Evolutionary conservation across 345 rosid genomes (phyloP), one percentile per base, ranked within the genome.

Genomic region (Gynandropsis gynandra): DNA sequence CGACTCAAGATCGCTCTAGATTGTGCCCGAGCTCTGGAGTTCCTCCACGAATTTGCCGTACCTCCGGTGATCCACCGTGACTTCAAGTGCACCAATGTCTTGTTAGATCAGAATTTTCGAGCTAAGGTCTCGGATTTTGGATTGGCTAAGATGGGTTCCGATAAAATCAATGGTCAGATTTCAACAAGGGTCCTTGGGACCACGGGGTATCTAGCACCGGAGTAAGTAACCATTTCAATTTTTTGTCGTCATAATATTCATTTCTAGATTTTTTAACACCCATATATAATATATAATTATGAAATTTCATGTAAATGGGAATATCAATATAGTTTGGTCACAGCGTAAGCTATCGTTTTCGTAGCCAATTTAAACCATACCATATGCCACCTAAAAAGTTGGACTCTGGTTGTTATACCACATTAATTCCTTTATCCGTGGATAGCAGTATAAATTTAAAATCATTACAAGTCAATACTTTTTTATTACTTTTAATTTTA

Each of bases 161-260:
- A 86, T 61, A 81, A 69, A 76, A 71, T 77, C 73, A 81, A 81
- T 1, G 94, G 88, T 56, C 90, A 83, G 76, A 63, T 79, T 52
- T 78, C 76, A n/a, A 86, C 88, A 1, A 74, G 80, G 4, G 78
- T 86, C 9, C 48, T 74, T 1, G 86, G 94, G 57, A 86, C 94
- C 67, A 78, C 76, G 0, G 90, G 88, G 47, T 89, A 83, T 63
- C 64, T 86, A 16, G 97, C 95, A 7, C 97, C 97, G 18, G 97
- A 89, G 97, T 89, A 66, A 89, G 95, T 80, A 18, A 21, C 11
- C 16, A 19, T 35, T 15, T 61, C 46, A 61, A 8, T 16, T 7
- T 44, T 1, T 45, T 53, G 29, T 29, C 48, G 29, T 24, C 29
- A 24, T 24, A 24, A 2, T 24, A 24, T 24, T 24, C 4, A 2